phyloP scores from a whole-genome alignment of 805 yeast genomes.

The Grigorovia jiainica region DNA sequence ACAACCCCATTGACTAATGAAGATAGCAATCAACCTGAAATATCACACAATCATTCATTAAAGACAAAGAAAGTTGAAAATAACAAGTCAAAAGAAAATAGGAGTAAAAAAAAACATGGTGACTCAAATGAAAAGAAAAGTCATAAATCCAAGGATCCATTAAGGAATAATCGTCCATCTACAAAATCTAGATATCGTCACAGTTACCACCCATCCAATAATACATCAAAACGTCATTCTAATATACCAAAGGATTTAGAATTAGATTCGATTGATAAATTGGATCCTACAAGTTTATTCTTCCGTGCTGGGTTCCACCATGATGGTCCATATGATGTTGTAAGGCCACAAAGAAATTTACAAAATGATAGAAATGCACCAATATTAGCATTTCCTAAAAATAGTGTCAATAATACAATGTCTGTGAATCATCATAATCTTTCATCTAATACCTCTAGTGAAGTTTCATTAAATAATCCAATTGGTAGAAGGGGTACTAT shows the following conservation, averaged over 20 bases:
- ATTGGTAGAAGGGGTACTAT: slow-evolving; percentile 37
- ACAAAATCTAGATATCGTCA: not conserved
- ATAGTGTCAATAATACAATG: slow-evolving; percentile 61
- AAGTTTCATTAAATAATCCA: slow-evolving; percentile 29
- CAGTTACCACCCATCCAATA: not conserved
- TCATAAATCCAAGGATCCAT: too few relatives aligned
- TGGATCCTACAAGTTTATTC: slow-evolving; percentile 89
- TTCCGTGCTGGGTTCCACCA: slow-evolving; percentile 94
- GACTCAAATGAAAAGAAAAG: too few relatives aligned
- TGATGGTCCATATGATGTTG: slow-evolving; percentile 99
- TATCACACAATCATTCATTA: too few relatives aligned
- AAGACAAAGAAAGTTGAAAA: too few relatives aligned
- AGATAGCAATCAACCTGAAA: too few relatives aligned
- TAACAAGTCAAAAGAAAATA: not conserved
- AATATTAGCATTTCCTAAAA: slow-evolving; percentile 90
- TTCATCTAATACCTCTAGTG: slow-evolving; percentile 1
- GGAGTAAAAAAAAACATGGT: too few relatives aligned
- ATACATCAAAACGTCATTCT: not conserved
- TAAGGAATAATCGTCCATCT: too few relatives aligned
- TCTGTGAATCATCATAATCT: slow-evolving; percentile 34
- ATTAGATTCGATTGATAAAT: slow-evolving; percentile 84
- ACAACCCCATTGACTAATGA: not conserved
- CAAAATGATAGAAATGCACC: slow-evolving; percentile 70
- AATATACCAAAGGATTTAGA: not conserved
- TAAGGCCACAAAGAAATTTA: slow-evolving; percentile 83